Evolutionary conservation across 2,329 filamentous ascomycete genomes (phyloP).

Genomic region (Colletotrichum echinochloae): DNA sequence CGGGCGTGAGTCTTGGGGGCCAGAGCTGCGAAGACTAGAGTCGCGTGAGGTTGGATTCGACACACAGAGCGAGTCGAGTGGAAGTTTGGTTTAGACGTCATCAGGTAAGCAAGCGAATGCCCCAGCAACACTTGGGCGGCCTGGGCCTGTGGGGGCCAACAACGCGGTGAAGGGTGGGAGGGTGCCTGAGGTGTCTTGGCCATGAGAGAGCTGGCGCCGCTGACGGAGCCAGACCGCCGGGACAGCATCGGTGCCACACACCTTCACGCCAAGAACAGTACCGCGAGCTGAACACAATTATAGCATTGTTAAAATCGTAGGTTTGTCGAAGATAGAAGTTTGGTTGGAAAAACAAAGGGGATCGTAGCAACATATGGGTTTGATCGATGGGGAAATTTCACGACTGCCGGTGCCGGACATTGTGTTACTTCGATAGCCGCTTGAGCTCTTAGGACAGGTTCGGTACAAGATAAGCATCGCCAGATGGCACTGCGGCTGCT

Average conservation of each 20-base stretch:
- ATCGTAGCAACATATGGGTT: background rate
- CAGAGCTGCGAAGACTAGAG: conserved; percentile 22
- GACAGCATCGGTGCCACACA: background rate
- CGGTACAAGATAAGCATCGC: background rate
- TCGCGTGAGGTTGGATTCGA: conserved; percentile 27
- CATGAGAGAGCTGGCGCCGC: conserved; percentile 27
- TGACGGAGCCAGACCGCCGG: conserved; percentile 29
- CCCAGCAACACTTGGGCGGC: conserved; percentile 29
- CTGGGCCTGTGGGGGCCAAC: conserved; percentile 6
- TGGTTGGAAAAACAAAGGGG: no score
- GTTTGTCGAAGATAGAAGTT: background rate
- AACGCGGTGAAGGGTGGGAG: conserved; percentile 12
- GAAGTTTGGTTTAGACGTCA: conserved; percentile 34
- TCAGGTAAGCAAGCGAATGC: conserved; percentile 39
- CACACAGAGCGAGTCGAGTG: conserved; percentile 1
- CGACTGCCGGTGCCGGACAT: background rate
- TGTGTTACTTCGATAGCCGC: conserved; percentile 15
- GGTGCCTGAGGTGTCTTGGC: conserved; percentile 21
- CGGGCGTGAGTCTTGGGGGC: background rate
- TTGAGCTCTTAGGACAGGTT: background rate
- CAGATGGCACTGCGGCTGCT: background rate
- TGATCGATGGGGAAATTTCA: background rate
- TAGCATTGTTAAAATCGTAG: background rate
- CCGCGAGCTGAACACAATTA: background rate
- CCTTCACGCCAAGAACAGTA: background rate